Evolutionary conservation across 805 yeast species (phyloP).

Genomic region (Candida koratica): DNA sequence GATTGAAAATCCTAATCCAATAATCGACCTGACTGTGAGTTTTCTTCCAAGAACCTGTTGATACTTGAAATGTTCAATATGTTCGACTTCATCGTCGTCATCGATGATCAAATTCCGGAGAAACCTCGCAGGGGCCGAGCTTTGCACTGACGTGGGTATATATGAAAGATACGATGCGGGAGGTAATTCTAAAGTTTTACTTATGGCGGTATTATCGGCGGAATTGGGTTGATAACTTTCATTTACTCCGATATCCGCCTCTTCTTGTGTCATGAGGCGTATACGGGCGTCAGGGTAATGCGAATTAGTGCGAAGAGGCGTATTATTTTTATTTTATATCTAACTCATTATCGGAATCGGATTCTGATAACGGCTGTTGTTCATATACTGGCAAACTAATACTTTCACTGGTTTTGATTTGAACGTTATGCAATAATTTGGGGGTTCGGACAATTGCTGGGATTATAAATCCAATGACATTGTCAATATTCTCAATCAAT

Average conservation of each 20-base stretch:
- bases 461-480: slow-evolving; percentile 47
- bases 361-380: slow-evolving; percentile 14
- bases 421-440: slow-evolving; percentile 30
- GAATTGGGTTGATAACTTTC: too few relatives aligned
- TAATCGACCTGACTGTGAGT: slow-evolving; percentile 62
- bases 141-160: slow-evolving; percentile 8
- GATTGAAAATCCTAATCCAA: slow-evolving; percentile 74
- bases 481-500: slow-evolving; percentile 50
- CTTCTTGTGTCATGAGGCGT: too few relatives aligned
- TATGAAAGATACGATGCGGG: slow-evolving; percentile 12
- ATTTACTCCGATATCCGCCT: neutral
- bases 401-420: slow-evolving; percentile 65
- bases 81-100: slow-evolving; percentile 49
- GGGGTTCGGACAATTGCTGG: slow-evolving; percentile 53
- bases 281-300: too few relatives aligned
- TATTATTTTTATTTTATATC: neutral
- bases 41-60: slow-evolving; percentile 68
- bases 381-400: slow-evolving; percentile 54
- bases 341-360: slow-evolving; percentile 6
- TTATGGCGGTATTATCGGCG: too few relatives aligned
- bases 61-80: slow-evolving; percentile 68
- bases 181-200: slow-evolving; percentile 3
- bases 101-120: slow-evolving; percentile 14
- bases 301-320: too few relatives aligned
- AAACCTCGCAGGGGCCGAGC: slow-evolving; percentile 14